Evolutionary conservation across 306 rosid species (phyloP).

Genomic region (Cyamopsis tetragonoloba): DNA sequence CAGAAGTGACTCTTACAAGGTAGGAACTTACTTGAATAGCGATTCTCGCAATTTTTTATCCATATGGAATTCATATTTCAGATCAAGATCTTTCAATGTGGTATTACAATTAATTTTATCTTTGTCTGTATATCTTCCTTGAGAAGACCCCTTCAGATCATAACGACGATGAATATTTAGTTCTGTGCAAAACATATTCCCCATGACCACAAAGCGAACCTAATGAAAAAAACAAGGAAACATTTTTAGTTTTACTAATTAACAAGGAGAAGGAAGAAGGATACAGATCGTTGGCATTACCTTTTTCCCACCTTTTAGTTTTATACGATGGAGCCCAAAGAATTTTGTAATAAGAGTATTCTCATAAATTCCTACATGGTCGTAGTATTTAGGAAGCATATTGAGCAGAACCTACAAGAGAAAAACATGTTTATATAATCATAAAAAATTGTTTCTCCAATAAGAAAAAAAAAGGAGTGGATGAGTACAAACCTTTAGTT

Average conservation of each 20-base stretch:
- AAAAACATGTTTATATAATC: not conserved
- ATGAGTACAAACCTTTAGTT: constrained; percentile 77
- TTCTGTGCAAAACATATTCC: constrained; percentile 95
- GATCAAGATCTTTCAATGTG: constrained; percentile 90
- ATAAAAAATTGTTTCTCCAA: not conserved
- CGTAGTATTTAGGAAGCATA: constrained; percentile 86
- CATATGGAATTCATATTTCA: constrained; percentile 79
- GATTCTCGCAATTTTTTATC: constrained; percentile 84
- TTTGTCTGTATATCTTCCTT: constrained; percentile 67
- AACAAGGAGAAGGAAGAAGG: constrained; percentile 22
- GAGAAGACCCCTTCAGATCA: constrained; percentile 89
- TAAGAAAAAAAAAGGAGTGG: not conserved
- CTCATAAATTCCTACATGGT: constrained; percentile 68
- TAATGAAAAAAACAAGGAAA: constrained; percentile 34
- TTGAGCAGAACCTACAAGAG: constrained; percentile 69
- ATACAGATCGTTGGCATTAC: constrained; percentile 39
- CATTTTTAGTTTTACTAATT: constrained; percentile 5
- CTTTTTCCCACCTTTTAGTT: constrained; percentile 74
- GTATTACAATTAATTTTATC: constrained; percentile 56
- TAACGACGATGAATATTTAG: constrained; percentile 82
- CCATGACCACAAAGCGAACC: constrained; percentile 99
- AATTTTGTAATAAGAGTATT: constrained; percentile 91
- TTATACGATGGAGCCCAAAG: constrained; percentile 92
- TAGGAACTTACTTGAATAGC: constrained; percentile 64
- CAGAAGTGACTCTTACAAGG: not conserved